These are phyloP conservation scores for Leccinum griseonigrum DNA, from an alignment of 1,284 basidiomycete genomes.

Conservation along the genomic window DNA sequence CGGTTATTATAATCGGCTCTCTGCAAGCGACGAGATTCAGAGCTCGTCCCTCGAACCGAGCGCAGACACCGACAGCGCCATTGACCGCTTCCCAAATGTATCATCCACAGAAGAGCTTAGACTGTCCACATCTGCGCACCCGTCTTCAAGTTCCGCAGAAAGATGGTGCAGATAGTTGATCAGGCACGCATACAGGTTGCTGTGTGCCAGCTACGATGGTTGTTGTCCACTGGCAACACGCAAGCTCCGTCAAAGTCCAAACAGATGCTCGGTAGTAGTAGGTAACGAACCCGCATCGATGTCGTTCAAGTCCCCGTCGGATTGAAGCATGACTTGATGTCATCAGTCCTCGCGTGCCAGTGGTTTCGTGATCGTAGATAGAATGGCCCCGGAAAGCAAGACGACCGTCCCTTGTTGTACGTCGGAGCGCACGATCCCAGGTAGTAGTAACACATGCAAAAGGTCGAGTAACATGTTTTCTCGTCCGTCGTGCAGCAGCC, in stretches of 20 bases:
- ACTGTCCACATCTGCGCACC: slow-evolving; percentile 16
- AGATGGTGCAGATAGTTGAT: slow-evolving; percentile 87
- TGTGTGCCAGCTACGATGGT: slow-evolving; percentile 87
- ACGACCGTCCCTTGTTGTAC: slow-evolving; percentile 9
- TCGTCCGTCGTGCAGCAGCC: slow-evolving; percentile 74
- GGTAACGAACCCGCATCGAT: slow-evolving; percentile 64
- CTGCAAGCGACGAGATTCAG: slow-evolving; percentile 30
- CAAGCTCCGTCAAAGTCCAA: slow-evolving; percentile 74
- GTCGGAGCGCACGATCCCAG: slow-evolving; percentile 58
- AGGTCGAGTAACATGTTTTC: slow-evolving; percentile 89
- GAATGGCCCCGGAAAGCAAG: neutral
- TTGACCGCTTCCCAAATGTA: neutral
- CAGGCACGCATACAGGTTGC: slow-evolving; percentile 91
- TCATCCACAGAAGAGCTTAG: slow-evolving; percentile 39
- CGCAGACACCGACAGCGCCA: too few relatives aligned
- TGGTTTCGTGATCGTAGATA: neutral
- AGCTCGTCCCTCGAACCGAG: slow-evolving; percentile 19
- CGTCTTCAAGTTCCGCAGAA: slow-evolving; percentile 31
- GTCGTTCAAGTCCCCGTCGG: slow-evolving; percentile 60
- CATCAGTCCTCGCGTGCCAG: slow-evolving; percentile 51
- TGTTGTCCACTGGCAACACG: slow-evolving; percentile 72
- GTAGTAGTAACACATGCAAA: slow-evolving; percentile 76
- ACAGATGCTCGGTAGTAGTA: slow-evolving; percentile 81
- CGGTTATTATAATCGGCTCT: too few relatives aligned
- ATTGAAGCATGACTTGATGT: slow-evolving; percentile 63